Conservation (phyloP, 1,139 yeast species). For the Yamadazyma spencermartinsiae region DNA sequence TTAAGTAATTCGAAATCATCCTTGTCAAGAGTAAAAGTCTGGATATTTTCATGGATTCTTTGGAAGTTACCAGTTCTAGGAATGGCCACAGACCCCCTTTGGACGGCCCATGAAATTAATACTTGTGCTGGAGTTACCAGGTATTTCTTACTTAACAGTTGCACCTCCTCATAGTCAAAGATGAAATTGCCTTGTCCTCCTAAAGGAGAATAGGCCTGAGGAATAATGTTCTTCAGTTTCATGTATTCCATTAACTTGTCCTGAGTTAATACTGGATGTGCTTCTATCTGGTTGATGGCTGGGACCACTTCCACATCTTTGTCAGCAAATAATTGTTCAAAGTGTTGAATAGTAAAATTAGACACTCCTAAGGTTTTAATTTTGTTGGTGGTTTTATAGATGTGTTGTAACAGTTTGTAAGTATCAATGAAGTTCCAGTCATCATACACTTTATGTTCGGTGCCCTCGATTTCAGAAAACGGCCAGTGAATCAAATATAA, state of each 20-base stretch:
- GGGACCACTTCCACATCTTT: conserved; percentile 56
- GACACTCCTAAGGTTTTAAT: conserved; percentile 75
- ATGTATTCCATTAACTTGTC: conserved; percentile 57
- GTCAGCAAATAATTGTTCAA: conserved; percentile 53
- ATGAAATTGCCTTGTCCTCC: conserved; percentile 72
- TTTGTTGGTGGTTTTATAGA: conserved; percentile 52
- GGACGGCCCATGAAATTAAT: conserved; percentile 68
- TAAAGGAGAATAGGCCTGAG: conserved; percentile 80
- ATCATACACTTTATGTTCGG: conserved; percentile 21
- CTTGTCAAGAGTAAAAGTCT: conserved; percentile 47
- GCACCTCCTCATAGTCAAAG: conserved; percentile 48
- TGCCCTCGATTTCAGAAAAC: conserved; percentile 44
- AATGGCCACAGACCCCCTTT: conserved; percentile 65
- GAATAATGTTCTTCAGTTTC: conserved; percentile 51
- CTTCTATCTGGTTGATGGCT: conserved; percentile 71
- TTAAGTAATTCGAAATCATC: conserved; percentile 55
- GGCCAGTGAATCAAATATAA: conserved; percentile 90
- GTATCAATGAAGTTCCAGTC: conserved; percentile 61
- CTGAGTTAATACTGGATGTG: conserved; percentile 76
- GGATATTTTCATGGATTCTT: conserved; percentile 60
- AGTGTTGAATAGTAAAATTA: conserved; percentile 55
- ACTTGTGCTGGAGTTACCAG: conserved; percentile 58
- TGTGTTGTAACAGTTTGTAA: conserved; percentile 61
- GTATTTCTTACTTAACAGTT: conserved; percentile 55
- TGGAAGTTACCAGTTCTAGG: conserved; percentile 67